Percentiles rank a stretch among this genome's conserved stretches.
Evolutionary conservation across 1,139 yeast species (phyloP).

Genomic region (Pichia sp.): DNA sequence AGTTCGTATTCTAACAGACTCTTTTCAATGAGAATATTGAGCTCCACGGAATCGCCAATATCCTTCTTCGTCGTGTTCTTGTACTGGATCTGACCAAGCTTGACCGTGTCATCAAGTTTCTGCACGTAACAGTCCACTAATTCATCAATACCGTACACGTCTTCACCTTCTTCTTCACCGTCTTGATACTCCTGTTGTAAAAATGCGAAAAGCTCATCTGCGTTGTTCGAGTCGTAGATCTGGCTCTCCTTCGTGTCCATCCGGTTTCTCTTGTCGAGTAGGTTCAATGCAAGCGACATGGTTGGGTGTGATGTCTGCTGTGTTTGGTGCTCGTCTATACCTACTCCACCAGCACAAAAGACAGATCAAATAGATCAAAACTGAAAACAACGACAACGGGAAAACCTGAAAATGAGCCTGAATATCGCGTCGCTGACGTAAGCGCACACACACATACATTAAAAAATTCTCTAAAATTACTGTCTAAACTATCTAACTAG

Average conservation of each 20-base stretch:
- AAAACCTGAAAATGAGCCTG: no score
- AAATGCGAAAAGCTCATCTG: conserved; percentile 14
- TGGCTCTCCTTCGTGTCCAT: not conserved
- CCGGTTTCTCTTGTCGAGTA: conserved; percentile 5
- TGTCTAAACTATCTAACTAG: not conserved
- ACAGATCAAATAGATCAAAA: no score
- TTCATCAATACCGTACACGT: not conserved
- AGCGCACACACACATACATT: not conserved
- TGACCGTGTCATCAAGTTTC: conserved; percentile 1
- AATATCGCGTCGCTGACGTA: not conserved
- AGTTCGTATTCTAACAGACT: conserved; percentile 25
- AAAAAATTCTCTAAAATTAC: no score
- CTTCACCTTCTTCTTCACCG: not conserved
- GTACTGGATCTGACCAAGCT: conserved; percentile 1
- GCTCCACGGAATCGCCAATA: conserved; percentile 16
- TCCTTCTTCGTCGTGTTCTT: not conserved
- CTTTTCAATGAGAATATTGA: conserved; percentile 27
- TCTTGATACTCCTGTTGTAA: conserved; percentile 14
- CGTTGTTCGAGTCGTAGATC: conserved; percentile 1
- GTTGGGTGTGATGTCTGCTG: not conserved
- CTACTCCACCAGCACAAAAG: no score
- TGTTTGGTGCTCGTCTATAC: no score
- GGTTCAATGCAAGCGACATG: conserved; percentile 8
- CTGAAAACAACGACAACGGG: no score
- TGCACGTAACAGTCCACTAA: conserved; percentile 3